These are phyloP conservation scores for Hansenula lynferdii DNA, from an alignment of 1,139 yeast species.

Conservation along the genomic window DNA sequence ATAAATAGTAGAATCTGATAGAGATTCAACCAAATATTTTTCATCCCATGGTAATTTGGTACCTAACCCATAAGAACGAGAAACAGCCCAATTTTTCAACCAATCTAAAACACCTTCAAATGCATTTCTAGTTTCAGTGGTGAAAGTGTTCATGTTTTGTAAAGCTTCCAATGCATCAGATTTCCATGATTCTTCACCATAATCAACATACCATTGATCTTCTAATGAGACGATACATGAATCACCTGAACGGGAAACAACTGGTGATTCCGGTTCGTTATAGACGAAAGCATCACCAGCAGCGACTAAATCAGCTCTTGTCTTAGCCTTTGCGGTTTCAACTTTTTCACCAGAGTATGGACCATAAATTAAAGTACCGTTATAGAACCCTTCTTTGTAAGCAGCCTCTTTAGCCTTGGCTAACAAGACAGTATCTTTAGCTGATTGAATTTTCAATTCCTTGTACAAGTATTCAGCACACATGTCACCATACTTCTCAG, in stretches of 20 bases:
- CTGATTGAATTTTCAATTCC: conserved; percentile 87
- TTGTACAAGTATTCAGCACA: conserved; percentile 86
- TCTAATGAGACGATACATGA: conserved; percentile 95
- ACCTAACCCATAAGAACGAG: conserved; percentile 96
- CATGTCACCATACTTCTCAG: conserved; percentile 83
- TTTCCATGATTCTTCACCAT: conserved; percentile 95
- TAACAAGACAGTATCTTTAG: conserved; percentile 83
- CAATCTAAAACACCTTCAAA: conserved; percentile 94
- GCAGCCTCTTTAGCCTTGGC: conserved; percentile 93
- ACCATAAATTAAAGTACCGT: conserved; percentile 79
- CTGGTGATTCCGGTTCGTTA: conserved; percentile 90
- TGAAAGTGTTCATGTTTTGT: conserved; percentile 69
- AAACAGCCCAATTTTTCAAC: conserved; percentile 98
- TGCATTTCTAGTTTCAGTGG: conserved; percentile 83
- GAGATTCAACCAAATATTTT: conserved; percentile 86
- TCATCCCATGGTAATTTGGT: conserved; percentile 97
- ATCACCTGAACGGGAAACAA: conserved; percentile 94
- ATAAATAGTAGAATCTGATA: conserved; percentile 94
- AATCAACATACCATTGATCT: conserved; percentile 98
- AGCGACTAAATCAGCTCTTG: conserved; percentile 74
- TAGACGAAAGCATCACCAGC: conserved; percentile 81
- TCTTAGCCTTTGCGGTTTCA: conserved; percentile 85
- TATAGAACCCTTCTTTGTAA: conserved; percentile 95
- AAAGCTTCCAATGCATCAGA: conserved; percentile 80
- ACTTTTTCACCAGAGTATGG: conserved; percentile 85